Evolutionary conservation across 352 stramenopile genomes (phyloP).

Genomic region (Nothophytophthora sp.): DNA sequence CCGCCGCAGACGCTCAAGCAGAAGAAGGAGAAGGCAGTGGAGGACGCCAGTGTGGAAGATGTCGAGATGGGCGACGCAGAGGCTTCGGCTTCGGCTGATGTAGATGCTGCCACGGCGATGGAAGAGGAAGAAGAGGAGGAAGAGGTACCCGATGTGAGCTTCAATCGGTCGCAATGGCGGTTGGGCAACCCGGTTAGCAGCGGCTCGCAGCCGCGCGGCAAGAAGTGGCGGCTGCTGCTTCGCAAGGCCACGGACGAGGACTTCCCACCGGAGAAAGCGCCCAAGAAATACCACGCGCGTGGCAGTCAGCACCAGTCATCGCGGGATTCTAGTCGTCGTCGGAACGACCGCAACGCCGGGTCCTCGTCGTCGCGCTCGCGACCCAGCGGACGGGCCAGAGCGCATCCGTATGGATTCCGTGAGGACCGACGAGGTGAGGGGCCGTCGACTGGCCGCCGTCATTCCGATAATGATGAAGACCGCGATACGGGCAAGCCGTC

Average conservation of each 20-base stretch:
- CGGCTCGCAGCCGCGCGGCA: constrained; percentile 44
- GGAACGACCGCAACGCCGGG: constrained; percentile 28
- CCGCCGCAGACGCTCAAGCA: constrained; percentile 40
- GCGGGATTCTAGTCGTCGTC: constrained; percentile 13
- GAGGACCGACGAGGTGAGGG: constrained; percentile 35
- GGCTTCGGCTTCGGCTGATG: constrained; percentile 4
- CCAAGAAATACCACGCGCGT: constrained; percentile 78
- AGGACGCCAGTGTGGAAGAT: constrained; percentile 36
- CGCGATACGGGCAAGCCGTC: constrained; percentile 48
- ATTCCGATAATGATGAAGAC: constrained; percentile 22
- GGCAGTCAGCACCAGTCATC: constrained; percentile 22
- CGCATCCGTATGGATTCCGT: constrained; percentile 47
- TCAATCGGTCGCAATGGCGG: constrained; percentile 71
- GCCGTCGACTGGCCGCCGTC: constrained; percentile 15
- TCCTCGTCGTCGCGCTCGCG: constrained; percentile 24
- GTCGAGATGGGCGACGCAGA: constrained; percentile 58
- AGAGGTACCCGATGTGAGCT: constrained; percentile 52
- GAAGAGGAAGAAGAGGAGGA: constrained; percentile 23
- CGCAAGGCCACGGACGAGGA: constrained; percentile 74
- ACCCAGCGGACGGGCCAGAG: constrained; percentile 15
- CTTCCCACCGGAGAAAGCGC: constrained; percentile 76
- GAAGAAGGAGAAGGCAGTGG: constrained; percentile 26
- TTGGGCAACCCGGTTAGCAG: constrained; percentile 53
- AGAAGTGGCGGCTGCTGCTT: constrained; percentile 74
- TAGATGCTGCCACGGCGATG: constrained; percentile 20